Evolutionary conservation across 768 basidiomycete species (phyloP).

Genomic region (Lactarius hengduanensis): DNA sequence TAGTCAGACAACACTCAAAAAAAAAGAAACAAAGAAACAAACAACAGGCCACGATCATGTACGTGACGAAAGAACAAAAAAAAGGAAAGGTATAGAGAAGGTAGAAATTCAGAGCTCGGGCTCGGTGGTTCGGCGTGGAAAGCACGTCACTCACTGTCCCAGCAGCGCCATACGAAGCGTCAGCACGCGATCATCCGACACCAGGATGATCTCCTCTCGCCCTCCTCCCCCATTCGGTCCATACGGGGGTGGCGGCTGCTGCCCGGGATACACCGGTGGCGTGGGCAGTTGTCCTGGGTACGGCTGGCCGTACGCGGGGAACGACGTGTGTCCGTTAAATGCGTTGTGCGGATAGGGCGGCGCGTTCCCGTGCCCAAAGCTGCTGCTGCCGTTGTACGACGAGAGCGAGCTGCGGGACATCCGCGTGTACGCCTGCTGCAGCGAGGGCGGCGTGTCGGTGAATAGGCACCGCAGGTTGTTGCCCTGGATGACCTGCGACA

Average conservation of each 20-base stretch:
- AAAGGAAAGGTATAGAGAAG: neutral
- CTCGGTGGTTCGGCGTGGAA: neutral
- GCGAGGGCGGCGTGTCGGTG: slow-evolving; percentile 88
- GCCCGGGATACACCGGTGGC: slow-evolving; percentile 34
- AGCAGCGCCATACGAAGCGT: slow-evolving; percentile 54
- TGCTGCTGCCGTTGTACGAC: slow-evolving; percentile 14
- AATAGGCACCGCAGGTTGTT: slow-evolving; percentile 88
- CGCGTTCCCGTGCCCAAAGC: slow-evolving; percentile 1
- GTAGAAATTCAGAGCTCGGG: too few species aligned
- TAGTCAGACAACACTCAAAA: slow-evolving; percentile 26
- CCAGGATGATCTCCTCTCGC: slow-evolving; percentile 84
- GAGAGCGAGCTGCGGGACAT: slow-evolving; percentile 27
- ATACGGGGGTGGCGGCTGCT: slow-evolving; percentile 37
- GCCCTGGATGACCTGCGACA: slow-evolving; percentile 95
- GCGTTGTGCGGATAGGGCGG: neutral
- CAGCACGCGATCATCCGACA: slow-evolving; percentile 84
- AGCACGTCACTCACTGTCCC: slow-evolving; percentile 23
- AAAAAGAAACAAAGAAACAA: neutral
- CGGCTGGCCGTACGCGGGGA: slow-evolving; percentile 29
- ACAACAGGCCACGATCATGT: slow-evolving; percentile 3
- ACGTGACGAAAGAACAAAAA: neutral
- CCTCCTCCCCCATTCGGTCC: slow-evolving; percentile 48
- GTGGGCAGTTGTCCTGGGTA: slow-evolving; percentile 44
- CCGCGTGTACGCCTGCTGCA: slow-evolving; percentile 56
- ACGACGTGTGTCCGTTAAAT: slow-evolving; percentile 20